A percentile compares a stretch with the other conserved stretches of the same genome.
Evolutionary conservation across 495 filamentous ascomycete genomes (phyloP).

Genomic region (Pyronema omphalodes): DNA sequence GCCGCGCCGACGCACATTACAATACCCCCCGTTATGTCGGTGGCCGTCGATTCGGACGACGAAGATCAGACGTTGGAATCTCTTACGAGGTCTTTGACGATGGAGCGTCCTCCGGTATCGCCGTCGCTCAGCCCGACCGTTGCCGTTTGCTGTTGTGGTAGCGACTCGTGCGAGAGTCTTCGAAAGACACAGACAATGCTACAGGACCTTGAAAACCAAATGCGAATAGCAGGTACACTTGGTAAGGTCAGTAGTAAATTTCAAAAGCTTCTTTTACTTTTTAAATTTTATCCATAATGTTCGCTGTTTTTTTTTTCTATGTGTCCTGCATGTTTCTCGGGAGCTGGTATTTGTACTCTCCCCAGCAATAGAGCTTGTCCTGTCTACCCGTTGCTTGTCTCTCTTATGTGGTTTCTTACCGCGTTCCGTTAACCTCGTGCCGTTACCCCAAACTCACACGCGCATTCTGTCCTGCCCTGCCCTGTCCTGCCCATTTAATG

Average conservation of each 20-base stretch:
- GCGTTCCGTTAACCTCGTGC: too few relatives aligned
- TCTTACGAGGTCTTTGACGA: conserved; percentile 11
- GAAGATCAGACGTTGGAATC: conserved; percentile 17
- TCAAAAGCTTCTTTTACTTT: background rate
- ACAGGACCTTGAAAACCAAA: conserved; percentile 66
- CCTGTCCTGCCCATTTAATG: background rate
- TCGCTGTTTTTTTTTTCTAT: background rate
- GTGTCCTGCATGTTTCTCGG: background rate
- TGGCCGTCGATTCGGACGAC: conserved; percentile 7
- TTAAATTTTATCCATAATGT: background rate
- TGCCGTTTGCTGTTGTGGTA: conserved; percentile 63
- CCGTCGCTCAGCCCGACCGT: conserved; percentile 3
- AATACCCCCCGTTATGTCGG: background rate
- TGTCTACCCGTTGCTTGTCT: background rate
- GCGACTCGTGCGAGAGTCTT: conserved; percentile 57
- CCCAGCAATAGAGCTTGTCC: background rate
- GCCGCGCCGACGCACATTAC: too few relatives aligned
- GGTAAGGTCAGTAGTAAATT: conserved; percentile 46
- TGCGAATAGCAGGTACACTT: conserved; percentile 63
- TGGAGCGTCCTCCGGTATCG: conserved; percentile 7
- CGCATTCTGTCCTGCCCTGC: background rate
- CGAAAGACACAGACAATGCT: conserved; percentile 61
- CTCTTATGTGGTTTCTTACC: conserved; percentile 18
- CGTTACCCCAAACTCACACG: too few relatives aligned
- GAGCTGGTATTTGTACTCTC: background rate